Evolutionary conservation across 1,284 basidiomycete genomes (phyloP).

Genomic region (Apiotrichum veenhuisii): DNA sequence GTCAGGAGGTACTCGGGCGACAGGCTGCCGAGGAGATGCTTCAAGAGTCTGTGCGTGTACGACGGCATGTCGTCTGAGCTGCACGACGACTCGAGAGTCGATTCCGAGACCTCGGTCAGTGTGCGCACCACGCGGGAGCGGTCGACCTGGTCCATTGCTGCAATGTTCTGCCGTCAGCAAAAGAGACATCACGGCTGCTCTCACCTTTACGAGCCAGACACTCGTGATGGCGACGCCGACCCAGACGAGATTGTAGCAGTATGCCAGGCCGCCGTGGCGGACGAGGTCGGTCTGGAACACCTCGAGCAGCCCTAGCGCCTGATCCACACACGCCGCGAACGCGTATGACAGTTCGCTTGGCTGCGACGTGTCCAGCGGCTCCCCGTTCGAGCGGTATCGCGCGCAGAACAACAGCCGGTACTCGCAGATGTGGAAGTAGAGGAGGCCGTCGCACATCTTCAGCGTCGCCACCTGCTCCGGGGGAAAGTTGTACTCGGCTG

Average conservation of each 20-base stretch:
- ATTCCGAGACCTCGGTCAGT: constrained; percentile 18
- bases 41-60: constrained; percentile 30
- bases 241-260: constrained; percentile 27
- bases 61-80: constrained; percentile 29
- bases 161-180: constrained; percentile 23
- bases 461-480: constrained; percentile 23
- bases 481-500: constrained; percentile 20
- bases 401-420: constrained; percentile 26
- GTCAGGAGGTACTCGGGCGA: constrained; percentile 9
- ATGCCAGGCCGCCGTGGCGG: constrained; percentile 23
- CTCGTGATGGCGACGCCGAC: constrained; percentile 24
- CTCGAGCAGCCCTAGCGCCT: constrained; percentile 22
- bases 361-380: constrained; percentile 18
- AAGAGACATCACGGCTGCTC: background rate
- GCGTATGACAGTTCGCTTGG: constrained; percentile 19
- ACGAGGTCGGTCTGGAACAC: constrained; percentile 26
- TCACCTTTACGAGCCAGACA: constrained; percentile 30
- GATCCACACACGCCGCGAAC: constrained; percentile 23
- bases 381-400: constrained; percentile 16
- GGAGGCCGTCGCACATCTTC: constrained; percentile 20
- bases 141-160: constrained; percentile 23
- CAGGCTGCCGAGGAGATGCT: constrained; percentile 24
- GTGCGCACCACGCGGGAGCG: constrained; percentile 19
- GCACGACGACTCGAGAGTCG: constrained; percentile 19
- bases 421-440: constrained; percentile 31